Conservation (phyloP, 2,329 filamentous ascomycete species). For the Tolypocladium nubicola region DNA sequence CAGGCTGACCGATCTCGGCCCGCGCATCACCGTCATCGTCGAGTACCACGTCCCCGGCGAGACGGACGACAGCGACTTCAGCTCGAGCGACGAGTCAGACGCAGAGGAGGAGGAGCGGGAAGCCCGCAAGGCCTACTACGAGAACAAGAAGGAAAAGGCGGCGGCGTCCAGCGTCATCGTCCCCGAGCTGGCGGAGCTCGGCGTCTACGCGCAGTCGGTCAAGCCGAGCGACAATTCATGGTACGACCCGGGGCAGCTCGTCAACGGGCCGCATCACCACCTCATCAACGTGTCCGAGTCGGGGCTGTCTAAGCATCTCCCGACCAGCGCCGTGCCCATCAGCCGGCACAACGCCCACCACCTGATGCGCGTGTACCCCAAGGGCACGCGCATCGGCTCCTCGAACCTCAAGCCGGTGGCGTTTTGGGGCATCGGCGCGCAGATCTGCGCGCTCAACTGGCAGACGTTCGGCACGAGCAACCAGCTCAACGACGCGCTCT, state of each 20-base stretch:
- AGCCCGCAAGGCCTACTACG: conserved; percentile 42
- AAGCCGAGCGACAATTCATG: conserved; percentile 57
- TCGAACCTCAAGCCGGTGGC: conserved; percentile 51
- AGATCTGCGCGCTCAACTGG: conserved; percentile 62
- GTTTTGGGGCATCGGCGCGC: conserved; percentile 58
- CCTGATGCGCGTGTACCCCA: conserved; percentile 61
- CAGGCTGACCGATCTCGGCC: conserved; percentile 45
- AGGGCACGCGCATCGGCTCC: conserved; percentile 58
- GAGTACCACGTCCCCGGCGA: conserved; percentile 53
- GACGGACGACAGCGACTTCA: conserved; percentile 25
- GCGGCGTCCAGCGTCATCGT: conserved; percentile 40
- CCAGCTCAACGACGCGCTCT: conserved; percentile 59
- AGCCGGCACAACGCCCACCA: conserved; percentile 51
- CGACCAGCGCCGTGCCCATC: conserved; percentile 34
- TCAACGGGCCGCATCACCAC: conserved; percentile 52
- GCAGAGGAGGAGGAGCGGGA: conserved; percentile 32
- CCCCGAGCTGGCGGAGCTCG: conserved; percentile 53
- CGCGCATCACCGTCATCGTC: conserved; percentile 56
- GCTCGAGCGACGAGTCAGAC: conserved; percentile 23
- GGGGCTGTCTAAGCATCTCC: conserved; percentile 41
- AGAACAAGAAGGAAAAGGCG: conserved; percentile 40
- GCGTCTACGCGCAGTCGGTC: conserved; percentile 60
- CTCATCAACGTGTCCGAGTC: conserved; percentile 61
- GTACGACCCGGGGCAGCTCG: conserved; percentile 39
- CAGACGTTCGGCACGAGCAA: conserved; percentile 56